Evolutionary conservation across 2,329 filamentous ascomycete genomes (phyloP).

Genomic region (Blumeriella jaapii): DNA sequence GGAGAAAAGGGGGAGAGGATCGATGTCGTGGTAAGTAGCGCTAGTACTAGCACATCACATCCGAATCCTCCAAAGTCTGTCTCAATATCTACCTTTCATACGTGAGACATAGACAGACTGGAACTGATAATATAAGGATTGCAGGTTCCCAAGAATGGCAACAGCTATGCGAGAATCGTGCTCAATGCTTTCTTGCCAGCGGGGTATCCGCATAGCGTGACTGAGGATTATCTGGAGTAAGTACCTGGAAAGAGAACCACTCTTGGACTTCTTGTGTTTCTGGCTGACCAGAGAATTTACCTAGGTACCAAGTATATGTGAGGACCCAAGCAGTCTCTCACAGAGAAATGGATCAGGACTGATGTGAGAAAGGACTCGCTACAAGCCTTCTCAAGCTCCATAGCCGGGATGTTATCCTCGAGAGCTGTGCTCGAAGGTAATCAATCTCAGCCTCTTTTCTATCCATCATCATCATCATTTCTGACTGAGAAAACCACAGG

Average conservation of each 20-base stretch:
- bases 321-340: slow-evolving; percentile 2
- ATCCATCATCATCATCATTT: not conserved
- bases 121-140: not conserved
- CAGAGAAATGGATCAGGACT: not conserved
- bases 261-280: not conserved
- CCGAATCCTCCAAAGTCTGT: too few species aligned
- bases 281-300: not conserved
- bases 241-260: slow-evolving; percentile 22
- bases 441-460: slow-evolving; percentile 38
- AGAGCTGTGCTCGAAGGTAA: slow-evolving; percentile 57
- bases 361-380: slow-evolving; percentile 39
- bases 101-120: too few species aligned
- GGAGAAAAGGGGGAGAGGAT: slow-evolving; percentile 12
- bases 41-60: not conserved
- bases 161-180: slow-evolving; percentile 26
- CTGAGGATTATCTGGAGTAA: slow-evolving; percentile 56
- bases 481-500: not conserved
- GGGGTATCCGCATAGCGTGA: slow-evolving; percentile 60
- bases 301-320: slow-evolving; percentile 58
- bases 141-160: slow-evolving; percentile 18
- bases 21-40: slow-evolving; percentile 19
- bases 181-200: slow-evolving; percentile 55
- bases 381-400: slow-evolving; percentile 54
- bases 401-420: slow-evolving; percentile 51
- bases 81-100: too few species aligned